phyloP scores from a whole-genome alignment of 148 eudicot genomes.

The Diospyros kaki region DNA sequence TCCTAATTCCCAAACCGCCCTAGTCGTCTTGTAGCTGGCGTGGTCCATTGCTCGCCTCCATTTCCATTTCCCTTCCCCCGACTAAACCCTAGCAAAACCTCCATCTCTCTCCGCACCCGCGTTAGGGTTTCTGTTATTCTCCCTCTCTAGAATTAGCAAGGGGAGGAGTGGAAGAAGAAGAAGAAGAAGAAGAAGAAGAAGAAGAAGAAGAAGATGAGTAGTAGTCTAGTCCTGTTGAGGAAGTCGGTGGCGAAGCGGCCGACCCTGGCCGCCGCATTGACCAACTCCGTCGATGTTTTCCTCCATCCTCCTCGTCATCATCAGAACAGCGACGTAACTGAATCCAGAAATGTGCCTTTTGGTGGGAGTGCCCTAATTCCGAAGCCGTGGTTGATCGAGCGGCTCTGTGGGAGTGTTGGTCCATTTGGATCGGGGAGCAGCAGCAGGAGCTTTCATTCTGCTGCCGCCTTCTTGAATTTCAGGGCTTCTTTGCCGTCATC shows the following conservation, averaged over 20 bases:
- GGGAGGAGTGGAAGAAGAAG: background rate
- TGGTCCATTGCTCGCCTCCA: background rate
- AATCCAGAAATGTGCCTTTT: background rate
- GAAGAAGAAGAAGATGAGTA: conserved; percentile 1
- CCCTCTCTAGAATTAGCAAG: no score
- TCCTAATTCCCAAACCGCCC: no score
- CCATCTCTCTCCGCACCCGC: background rate
- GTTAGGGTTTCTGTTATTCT: background rate
- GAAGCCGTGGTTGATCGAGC: background rate
- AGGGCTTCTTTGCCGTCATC: conserved; percentile 26
- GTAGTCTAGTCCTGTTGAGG: conserved; percentile 1
- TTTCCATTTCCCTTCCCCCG: background rate
- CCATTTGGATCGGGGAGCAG: background rate
- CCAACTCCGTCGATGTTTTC: conserved; percentile 11
- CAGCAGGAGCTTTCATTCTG: conserved; percentile 15
- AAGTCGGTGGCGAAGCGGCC: conserved; percentile 17
- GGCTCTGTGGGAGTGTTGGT: background rate
- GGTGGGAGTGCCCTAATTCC: background rate
- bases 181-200: background rate
- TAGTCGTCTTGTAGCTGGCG: no score
- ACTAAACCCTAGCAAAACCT: conserved; percentile 13
- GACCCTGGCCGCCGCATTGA: conserved; percentile 20
- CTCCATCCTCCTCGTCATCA: background rate
- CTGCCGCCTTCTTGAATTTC: conserved; percentile 16
- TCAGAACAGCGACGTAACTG: background rate